Conservation (phyloP, 2,329 filamentous ascomycete species). For the Chaetomium globosum region DNA sequence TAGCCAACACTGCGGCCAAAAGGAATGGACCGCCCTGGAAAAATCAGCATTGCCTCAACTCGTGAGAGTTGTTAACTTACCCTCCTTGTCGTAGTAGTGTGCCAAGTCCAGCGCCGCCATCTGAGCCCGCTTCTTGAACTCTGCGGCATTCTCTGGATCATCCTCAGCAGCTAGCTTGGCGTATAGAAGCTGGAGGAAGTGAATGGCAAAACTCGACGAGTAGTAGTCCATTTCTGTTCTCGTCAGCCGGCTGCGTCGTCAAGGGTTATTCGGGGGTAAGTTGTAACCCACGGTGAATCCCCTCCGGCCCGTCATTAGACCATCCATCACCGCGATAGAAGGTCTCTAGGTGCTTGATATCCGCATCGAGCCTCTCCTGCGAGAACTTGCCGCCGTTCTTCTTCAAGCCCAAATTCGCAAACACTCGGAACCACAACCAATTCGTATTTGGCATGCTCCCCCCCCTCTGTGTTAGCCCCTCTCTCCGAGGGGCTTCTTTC, state of each 20-base stretch:
- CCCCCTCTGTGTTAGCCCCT: slow-evolving; percentile 15
- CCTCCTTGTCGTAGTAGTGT: slow-evolving; percentile 75
- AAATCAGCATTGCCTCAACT: slow-evolving; percentile 6
- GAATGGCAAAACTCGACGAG: slow-evolving; percentile 79
- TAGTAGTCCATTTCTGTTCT: slow-evolving; percentile 76
- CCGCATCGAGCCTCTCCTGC: slow-evolving; percentile 68
- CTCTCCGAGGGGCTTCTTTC: too few species aligned
- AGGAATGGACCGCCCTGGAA: slow-evolving; percentile 63
- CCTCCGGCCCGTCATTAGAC: slow-evolving; percentile 79
- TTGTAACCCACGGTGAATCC: slow-evolving; percentile 62
- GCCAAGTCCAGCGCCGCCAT: slow-evolving; percentile 70
- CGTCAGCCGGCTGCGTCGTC: slow-evolving; percentile 20
- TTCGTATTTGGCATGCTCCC: slow-evolving; percentile 68
- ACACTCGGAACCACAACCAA: slow-evolving; percentile 83
- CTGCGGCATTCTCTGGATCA: slow-evolving; percentile 66
- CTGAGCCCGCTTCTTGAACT: slow-evolving; percentile 70
- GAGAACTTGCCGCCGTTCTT: slow-evolving; percentile 74
- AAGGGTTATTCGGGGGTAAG: background rate
- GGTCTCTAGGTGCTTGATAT: slow-evolving; percentile 76
- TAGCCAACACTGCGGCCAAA: slow-evolving; percentile 80
- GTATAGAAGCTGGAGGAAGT: slow-evolving; percentile 77
- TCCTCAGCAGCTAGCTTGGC: slow-evolving; percentile 69
- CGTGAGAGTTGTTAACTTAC: slow-evolving; percentile 18
- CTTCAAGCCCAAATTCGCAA: slow-evolving; percentile 76
- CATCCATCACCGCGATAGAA: slow-evolving; percentile 82